These are phyloP conservation scores for Penicillium canariense DNA, from an alignment of 495 filamentous ascomycete species.

Conservation along the genomic window DNA sequence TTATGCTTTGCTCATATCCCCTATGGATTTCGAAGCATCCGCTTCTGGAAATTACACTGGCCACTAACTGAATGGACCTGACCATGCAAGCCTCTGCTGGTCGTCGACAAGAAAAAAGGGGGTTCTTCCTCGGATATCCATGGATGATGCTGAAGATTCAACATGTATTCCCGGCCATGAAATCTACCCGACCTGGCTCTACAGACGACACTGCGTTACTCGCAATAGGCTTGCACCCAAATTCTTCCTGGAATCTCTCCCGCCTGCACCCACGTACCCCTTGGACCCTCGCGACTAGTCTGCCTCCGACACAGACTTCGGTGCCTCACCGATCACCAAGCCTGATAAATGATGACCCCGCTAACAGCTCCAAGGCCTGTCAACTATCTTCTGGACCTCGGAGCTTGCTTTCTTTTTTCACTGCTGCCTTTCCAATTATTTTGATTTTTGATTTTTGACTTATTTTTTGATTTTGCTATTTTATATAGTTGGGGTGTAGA, in stretches of 20 bases:
- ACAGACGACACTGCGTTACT: constrained; percentile 2
- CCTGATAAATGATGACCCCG: not conserved
- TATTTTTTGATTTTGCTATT: constrained; percentile 2
- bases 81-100: not conserved
- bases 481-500: constrained; percentile 20
- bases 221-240: constrained; percentile 9
- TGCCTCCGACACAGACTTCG: constrained; percentile 14
- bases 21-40: constrained; percentile 16
- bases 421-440: constrained; percentile 13
- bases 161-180: constrained; percentile 13
- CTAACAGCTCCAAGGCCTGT: constrained; percentile 22
- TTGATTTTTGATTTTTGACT: constrained; percentile 9
- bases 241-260: not conserved
- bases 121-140: constrained; percentile 4
- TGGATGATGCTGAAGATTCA: constrained; percentile 12
- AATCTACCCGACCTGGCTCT: not conserved
- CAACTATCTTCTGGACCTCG: constrained; percentile 24
- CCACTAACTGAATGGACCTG: constrained; percentile 20
- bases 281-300: not conserved
- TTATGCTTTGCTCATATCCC: constrained; percentile 20
- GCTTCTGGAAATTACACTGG: constrained; percentile 15
- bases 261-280: not conserved
- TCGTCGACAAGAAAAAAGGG: not conserved
- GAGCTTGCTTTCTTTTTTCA: constrained; percentile 11
- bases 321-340: constrained; percentile 12